Evolutionary conservation across 495 filamentous ascomycete species (phyloP).

Genomic region (Penicillium longicatenatum): DNA sequence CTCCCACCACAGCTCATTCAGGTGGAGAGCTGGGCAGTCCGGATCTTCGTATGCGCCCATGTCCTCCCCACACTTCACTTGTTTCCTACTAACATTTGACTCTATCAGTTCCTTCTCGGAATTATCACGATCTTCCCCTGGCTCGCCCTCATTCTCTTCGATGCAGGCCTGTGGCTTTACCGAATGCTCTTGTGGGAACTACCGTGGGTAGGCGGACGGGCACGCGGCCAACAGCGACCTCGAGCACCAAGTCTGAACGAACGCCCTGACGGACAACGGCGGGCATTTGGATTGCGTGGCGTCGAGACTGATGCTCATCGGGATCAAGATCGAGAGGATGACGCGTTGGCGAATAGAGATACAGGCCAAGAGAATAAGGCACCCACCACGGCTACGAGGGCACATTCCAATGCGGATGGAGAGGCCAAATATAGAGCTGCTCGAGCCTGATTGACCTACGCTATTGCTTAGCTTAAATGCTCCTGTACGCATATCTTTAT

Average conservation of each 20-base stretch:
- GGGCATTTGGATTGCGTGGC: constrained; percentile 50
- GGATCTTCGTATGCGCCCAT: constrained; percentile 59
- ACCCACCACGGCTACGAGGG: constrained; percentile 4
- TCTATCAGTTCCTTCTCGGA: constrained; percentile 60
- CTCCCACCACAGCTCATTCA: constrained; percentile 56
- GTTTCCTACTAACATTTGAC: constrained; percentile 2
- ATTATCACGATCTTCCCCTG: constrained; percentile 68
- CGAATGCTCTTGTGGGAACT: constrained; percentile 60
- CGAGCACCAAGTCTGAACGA: constrained; percentile 65
- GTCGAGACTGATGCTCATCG: constrained; percentile 15
- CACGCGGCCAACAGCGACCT: constrained; percentile 61
- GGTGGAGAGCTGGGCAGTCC: constrained; percentile 64
- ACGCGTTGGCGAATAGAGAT: neutral
- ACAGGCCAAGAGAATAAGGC: constrained; percentile 18
- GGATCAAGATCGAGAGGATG: neutral
- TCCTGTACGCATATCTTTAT: neutral
- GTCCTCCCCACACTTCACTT: constrained; percentile 3
- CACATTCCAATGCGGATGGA: constrained; percentile 14
- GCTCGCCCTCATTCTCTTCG: constrained; percentile 65
- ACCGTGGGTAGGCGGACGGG: constrained; percentile 64
- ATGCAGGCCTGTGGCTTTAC: constrained; percentile 64
- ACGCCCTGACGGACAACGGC: constrained; percentile 54
- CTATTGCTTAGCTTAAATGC: neutral
- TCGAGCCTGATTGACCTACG: constrained; percentile 13
- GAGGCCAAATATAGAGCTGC: constrained; percentile 17